phyloP scores from a whole-genome alignment of 495 filamentous ascomycete species.

The Sabuloglossum arenarium region DNA sequence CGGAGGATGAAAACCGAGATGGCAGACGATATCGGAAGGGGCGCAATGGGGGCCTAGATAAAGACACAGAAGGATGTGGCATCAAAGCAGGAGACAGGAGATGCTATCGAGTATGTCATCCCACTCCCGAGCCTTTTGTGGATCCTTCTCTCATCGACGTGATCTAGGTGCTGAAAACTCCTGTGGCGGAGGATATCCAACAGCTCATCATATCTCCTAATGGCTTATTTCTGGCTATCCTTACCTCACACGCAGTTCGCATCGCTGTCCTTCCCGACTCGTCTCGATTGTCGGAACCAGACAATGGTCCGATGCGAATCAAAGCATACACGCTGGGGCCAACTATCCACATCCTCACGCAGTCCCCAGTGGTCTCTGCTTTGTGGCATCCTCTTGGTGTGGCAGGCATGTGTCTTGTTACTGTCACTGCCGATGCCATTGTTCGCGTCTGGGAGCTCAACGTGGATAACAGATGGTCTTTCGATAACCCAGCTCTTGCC shows the following conservation, averaged over 20 bases:
- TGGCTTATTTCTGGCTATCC: slow-evolving; percentile 55
- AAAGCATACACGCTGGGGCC: slow-evolving; percentile 74
- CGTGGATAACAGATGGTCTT: slow-evolving; percentile 56
- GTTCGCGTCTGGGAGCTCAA: slow-evolving; percentile 79
- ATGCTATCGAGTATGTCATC: not conserved
- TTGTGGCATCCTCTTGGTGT: slow-evolving; percentile 78
- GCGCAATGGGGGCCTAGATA: slow-evolving; percentile 6
- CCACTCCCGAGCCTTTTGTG: not conserved
- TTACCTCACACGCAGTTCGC: slow-evolving; percentile 67
- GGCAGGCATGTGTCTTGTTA: slow-evolving; percentile 50
- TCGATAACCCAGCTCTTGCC: slow-evolving; percentile 58
- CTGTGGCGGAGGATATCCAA: slow-evolving; percentile 52
- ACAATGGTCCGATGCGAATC: slow-evolving; percentile 42
- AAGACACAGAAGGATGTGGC: not conserved
- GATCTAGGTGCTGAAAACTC: slow-evolving; percentile 43
- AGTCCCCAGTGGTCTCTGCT: slow-evolving; percentile 52
- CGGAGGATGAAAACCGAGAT: slow-evolving; percentile 14
- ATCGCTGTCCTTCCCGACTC: slow-evolving; percentile 60
- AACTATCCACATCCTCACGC: slow-evolving; percentile 67
- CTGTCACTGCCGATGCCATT: slow-evolving; percentile 64
- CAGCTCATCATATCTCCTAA: slow-evolving; percentile 67
- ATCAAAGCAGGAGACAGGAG: not conserved
- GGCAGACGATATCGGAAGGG: not conserved
- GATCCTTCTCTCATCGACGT: not conserved
- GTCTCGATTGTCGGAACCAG: slow-evolving; percentile 42